Percentiles rank a stretch among this genome's conserved stretches.
Conservation (phyloP, 2,329 filamentous ascomycete genomes). For the Fusarium redolens region DNA sequence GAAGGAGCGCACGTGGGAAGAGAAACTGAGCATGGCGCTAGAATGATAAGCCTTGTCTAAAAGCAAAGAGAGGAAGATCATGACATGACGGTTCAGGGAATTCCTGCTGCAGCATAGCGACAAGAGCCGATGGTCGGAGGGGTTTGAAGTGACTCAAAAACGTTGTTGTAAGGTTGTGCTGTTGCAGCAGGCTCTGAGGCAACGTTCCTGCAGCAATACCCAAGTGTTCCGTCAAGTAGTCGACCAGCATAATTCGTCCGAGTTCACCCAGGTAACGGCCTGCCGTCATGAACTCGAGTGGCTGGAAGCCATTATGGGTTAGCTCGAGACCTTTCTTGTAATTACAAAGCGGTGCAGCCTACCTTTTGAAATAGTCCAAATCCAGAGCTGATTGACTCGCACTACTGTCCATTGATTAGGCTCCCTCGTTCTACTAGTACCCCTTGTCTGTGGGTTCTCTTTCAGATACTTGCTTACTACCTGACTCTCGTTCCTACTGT, state of each 20-base stretch:
- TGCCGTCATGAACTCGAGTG: no score
- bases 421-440: rapidly evolving
- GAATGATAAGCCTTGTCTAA: background rate
- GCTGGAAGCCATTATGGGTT: background rate
- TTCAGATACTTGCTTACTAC: background rate
- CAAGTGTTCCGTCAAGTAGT: no score
- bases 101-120: no score
- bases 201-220: no score
- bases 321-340: background rate
- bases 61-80: rapidly evolving
- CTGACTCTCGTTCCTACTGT: background rate
- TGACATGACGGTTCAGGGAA: no score
- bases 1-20: rapidly evolving
- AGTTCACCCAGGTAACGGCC: no score
- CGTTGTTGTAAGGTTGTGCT: no score
- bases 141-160: no score
- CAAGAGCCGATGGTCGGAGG: no score
- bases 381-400: slow-evolving; percentile 1
- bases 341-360: background rate
- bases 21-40: rapidly evolving
- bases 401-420: background rate
- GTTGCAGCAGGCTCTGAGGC: no score
- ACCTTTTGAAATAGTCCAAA: background rate
- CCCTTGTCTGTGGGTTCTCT: background rate
- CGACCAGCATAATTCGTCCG: no score